Evolutionary conservation across 2,329 filamentous ascomycete species (phyloP).

Genomic region (Exophiala sp.): DNA sequence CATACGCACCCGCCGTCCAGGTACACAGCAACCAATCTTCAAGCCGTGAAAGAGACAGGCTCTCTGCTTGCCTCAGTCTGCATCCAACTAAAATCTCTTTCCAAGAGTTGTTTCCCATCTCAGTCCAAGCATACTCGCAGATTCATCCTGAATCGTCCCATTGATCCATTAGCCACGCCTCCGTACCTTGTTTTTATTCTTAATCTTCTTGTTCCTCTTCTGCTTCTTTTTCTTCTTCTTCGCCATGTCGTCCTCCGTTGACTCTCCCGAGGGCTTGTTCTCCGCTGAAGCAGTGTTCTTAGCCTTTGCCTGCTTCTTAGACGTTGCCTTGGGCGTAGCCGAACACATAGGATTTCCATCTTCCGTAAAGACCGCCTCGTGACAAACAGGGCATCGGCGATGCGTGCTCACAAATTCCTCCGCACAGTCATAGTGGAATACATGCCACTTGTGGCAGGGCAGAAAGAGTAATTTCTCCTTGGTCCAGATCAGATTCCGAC

Average conservation of each 20-base stretch:
- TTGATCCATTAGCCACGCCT: background rate
- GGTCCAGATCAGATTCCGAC: background rate
- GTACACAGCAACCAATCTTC: no score
- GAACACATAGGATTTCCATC: background rate
- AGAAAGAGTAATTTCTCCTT: background rate
- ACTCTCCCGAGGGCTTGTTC: no score
- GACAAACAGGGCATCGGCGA: background rate
- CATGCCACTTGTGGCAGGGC: conserved; percentile 1
- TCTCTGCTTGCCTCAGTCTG: background rate
- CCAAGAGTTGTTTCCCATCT: no score
- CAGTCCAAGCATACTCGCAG: no score
- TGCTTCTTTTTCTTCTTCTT: background rate
- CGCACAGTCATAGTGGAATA: conserved; percentile 2
- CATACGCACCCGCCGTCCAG: no score
- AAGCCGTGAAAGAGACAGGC: no score
- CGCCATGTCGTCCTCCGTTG: background rate
- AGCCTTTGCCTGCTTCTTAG: background rate
- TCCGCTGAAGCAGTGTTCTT: no score
- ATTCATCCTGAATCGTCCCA: background rate
- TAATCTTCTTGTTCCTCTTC: conserved; percentile 1
- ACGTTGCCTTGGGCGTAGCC: background rate
- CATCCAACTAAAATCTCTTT: background rate
- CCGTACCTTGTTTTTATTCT: background rate
- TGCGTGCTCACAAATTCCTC: background rate
- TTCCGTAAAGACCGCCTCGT: background rate